Evolutionary conservation across 2,329 filamentous ascomycete species (phyloP), one percentile per base, ranked within the genome.

Genomic region (Golovinomyces cichoracearum): DNA sequence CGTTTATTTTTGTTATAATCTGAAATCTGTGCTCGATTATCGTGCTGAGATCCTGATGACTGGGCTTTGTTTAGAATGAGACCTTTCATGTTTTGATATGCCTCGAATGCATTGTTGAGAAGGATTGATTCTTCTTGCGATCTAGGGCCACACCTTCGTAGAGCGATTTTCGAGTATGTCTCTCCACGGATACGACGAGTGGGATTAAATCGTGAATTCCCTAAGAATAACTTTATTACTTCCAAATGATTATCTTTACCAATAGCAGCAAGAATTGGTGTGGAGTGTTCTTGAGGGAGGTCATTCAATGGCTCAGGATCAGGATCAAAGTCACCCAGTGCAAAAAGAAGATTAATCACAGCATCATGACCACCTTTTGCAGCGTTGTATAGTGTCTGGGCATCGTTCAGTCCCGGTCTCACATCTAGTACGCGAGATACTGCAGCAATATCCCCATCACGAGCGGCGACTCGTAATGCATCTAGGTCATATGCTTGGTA

Each of bases 191-290:
- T 78, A 26, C 67, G 69, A 50, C 80, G 76, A 0, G 83, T 84
- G 0, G 90, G 86, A 57, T 98, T 79, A 60, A 95, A 94, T 15
- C 66, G 66, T 45, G 73, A 72, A 57, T 90, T 83, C 51, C 78
- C 76, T 5, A 93, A 67, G 6, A 94, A 70, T 10, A 93, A 66
- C 50, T 80, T 74, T 41, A 98, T 76, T 50, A 94, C 83, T 55
- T 83, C 81, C 46, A 90, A 72, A 57, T 93, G 90, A 57, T 93
- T 90, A 53, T 78, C 75, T 55, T 88, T 80, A 15, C 90, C 88
- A 54, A 98, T 94, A 1, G 90, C 86, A 50, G 86, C 85, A 33
- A 94, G 72, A 69, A 98, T 92, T 1, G 90, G 90, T 0, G 88
- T 95, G 47, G 86, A 80, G 57, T 82, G 78, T 50, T 90, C 85